phyloP scores from a whole-genome alignment of 2,329 filamentous ascomycete species.

The Fusarium sp. region DNA sequence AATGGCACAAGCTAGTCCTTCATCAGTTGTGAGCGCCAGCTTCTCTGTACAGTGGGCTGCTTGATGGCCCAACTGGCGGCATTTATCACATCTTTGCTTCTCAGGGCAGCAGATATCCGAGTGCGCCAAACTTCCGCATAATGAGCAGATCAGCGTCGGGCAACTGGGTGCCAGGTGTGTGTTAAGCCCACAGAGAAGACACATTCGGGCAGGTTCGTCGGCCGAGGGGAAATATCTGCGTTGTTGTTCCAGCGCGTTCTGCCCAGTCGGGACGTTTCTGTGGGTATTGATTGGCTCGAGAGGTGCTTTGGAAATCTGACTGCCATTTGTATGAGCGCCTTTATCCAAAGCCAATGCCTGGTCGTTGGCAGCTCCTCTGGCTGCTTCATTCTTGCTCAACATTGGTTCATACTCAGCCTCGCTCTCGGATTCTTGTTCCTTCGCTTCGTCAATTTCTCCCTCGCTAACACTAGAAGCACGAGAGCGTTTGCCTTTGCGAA shows the following conservation, averaged over 20 bases:
- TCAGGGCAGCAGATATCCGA: constrained; percentile 61
- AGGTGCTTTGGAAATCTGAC: constrained; percentile 1
- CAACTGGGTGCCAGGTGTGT: constrained; percentile 59
- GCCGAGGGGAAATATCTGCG: constrained; percentile 63
- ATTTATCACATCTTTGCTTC: constrained; percentile 64
- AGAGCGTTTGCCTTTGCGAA: constrained; percentile 27
- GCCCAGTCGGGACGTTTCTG: constrained; percentile 41
- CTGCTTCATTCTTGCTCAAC: constrained; percentile 23
- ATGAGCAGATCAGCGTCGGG: constrained; percentile 57
- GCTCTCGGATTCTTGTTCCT: constrained; percentile 38
- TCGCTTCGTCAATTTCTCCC: constrained; percentile 15
- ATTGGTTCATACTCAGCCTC: constrained; percentile 43
- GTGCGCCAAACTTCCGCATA: constrained; percentile 59
- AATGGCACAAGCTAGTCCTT: constrained; percentile 66
- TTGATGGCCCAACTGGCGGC: constrained; percentile 69
- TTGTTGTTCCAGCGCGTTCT: constrained; percentile 52
- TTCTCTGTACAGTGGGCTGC: constrained; percentile 63
- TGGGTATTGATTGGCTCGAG: constrained; percentile 16
- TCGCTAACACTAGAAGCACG: constrained; percentile 38
- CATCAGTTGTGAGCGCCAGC: constrained; percentile 60
- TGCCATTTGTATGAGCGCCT: constrained; percentile 20
- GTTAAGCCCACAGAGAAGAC: constrained; percentile 60
- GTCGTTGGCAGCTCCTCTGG: constrained; percentile 8
- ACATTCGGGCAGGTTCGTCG: constrained; percentile 54
- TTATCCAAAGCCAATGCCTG: constrained; percentile 1